Base-by-base conservation (phyloP, 441 rosid genomes). In the Populus hybrid region DNA sequence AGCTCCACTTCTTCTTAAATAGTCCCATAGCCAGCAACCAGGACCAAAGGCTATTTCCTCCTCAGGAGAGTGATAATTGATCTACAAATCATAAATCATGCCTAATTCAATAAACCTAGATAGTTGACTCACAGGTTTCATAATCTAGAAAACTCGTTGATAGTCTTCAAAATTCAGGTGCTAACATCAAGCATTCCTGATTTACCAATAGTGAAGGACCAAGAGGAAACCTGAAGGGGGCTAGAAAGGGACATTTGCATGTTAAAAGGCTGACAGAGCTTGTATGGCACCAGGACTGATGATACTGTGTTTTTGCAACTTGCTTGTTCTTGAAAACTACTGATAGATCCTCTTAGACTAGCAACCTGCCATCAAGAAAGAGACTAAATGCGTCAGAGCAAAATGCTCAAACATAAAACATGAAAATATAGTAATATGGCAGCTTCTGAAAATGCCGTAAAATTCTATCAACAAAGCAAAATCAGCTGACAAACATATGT, bases 21-120 rank as follows among this genome's bases (percentile, higher is more conserved):
- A 96, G 85, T 96, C 99, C 98, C 98, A 96, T 35, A 96, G 87
- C 99, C 98, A 96, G 86, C 94, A 93, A 80, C 95, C 95, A 32
- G 99, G 98, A 57, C 98, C 99, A 86, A 90, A 93, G 67, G 98
- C 98, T 87, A 93, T 94, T 83, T 96, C 99, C 84, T 93, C 99
- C 88, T 94, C 94, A 70, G 99, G 96, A 83, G 89, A 86, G 79
- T 96, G 98, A 86, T 94, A 96, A 73, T 72, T 83, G 77, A 91
- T 90, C 98, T 96, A 77, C 78, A 89, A 73, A 81, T 75, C 30
- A 21, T 21, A 16, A 57, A 69, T 67, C 73, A 70, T 32, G 70
- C 35, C 70, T 54, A 76, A 72, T 11, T 66, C 36, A 73, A 28
- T 36, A 16, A 40, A 68, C 11, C 35, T 36, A 67, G 40, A 38